Percentiles rank a stretch among this genome's conserved stretches.
These are phyloP conservation scores for Pseudocercospora cruenta DNA, from an alignment of 2,329 filamentous ascomycete genomes.

Conservation along the genomic window DNA sequence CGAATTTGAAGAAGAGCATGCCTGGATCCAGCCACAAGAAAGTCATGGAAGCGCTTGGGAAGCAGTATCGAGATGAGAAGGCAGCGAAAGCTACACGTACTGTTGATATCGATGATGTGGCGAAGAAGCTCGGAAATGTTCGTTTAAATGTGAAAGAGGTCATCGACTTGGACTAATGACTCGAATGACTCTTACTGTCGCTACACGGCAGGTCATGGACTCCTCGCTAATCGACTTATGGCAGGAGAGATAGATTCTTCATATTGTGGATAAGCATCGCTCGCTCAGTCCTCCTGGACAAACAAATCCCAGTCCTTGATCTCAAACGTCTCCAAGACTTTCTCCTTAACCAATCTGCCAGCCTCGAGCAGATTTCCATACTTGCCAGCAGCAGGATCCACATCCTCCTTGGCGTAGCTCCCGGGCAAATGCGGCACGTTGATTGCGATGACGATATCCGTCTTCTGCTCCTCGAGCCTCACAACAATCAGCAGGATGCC, in stretches of 20 bases:
- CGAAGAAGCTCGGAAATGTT: constrained; percentile 21
- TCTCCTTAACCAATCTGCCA: constrained; percentile 66
- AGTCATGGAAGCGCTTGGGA: constrained; percentile 69
- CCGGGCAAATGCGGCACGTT: constrained; percentile 84
- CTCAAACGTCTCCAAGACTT: constrained; percentile 73
- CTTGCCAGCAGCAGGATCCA: constrained; percentile 68
- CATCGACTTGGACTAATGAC: constrained; percentile 20
- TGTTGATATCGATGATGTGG: constrained; percentile 13
- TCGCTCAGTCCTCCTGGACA: constrained; percentile 15
- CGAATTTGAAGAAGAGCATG: constrained; percentile 59
- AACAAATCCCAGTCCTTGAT: constrained; percentile 83
- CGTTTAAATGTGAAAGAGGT: constrained; percentile 21
- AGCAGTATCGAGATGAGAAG: constrained; percentile 61
- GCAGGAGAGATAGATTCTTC: not conserved
- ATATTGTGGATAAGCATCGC: not conserved
- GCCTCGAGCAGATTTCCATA: constrained; percentile 68
- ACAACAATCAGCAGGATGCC: constrained; percentile 78
- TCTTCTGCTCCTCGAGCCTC: constrained; percentile 72
- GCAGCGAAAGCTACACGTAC: constrained; percentile 17
- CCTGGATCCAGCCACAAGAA: constrained; percentile 63
- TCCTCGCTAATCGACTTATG: not conserved
- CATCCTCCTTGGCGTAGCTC: constrained; percentile 69
- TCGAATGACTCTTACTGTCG: not conserved
- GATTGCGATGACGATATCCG: constrained; percentile 82
- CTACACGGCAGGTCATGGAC: not conserved